Conservation (phyloP, 73 alveolate species). For the Tetrahymena malaccensis region DNA sequence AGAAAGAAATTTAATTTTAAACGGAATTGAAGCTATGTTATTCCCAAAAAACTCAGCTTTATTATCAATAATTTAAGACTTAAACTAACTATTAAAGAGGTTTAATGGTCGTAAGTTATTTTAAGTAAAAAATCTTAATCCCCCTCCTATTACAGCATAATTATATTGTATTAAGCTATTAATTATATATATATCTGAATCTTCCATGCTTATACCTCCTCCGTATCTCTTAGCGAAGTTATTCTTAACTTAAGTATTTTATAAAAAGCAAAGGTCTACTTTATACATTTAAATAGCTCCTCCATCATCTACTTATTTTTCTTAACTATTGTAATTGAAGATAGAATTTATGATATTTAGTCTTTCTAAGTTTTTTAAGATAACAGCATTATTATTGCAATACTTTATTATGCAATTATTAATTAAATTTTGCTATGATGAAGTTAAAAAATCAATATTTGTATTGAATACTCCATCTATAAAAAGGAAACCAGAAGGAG, state of each 20-base stretch:
- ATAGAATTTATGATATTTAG: background rate
- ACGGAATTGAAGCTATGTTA: background rate
- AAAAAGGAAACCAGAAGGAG: background rate
- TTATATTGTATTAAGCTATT: background rate
- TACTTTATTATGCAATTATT: background rate
- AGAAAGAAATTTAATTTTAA: background rate
- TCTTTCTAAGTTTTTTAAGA: background rate
- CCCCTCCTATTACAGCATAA: background rate
- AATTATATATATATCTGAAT: background rate
- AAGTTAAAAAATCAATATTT: background rate
- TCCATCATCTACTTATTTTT: background rate
- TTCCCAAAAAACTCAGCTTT: background rate
- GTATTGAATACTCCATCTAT: background rate
- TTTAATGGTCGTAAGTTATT: background rate
- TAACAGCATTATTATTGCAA: background rate
- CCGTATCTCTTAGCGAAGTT: background rate
- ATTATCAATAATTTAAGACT: background rate
- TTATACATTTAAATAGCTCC: background rate
- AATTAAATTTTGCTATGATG: background rate
- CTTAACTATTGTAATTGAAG: background rate
- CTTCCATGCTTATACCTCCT: background rate
- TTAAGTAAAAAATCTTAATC: background rate
- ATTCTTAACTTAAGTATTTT: background rate
- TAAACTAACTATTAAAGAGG: background rate
- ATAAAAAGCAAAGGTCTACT: background rate